Conservation (phyloP, 768 basidiomycete species). For the Chalciporus pseudorubinellus region DNA sequence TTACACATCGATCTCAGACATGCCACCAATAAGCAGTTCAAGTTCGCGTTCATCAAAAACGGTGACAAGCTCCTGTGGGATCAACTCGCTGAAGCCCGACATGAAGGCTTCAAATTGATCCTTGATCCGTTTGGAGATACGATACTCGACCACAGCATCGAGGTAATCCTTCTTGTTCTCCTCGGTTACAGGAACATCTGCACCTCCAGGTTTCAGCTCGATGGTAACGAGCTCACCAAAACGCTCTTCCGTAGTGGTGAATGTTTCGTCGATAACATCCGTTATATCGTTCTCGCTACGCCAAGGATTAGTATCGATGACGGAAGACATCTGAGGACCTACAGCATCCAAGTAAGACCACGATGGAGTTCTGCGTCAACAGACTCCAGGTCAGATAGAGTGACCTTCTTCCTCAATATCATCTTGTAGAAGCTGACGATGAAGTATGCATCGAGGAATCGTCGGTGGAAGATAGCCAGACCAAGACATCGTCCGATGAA, state of each 20-base stretch:
- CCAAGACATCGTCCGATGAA: constrained; percentile 97
- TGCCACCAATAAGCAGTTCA: constrained; percentile 95
- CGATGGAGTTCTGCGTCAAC: constrained; percentile 95
- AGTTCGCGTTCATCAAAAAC: constrained; percentile 99
- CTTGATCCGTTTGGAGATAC: constrained; percentile 94
- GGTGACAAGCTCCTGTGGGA: constrained; percentile 95
- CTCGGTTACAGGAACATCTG: constrained; percentile 83
- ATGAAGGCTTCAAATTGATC: constrained; percentile 99
- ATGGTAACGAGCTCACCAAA: constrained; percentile 98
- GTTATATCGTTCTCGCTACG: constrained; percentile 95
- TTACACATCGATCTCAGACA: constrained; percentile 99
- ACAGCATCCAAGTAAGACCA: constrained; percentile 99
- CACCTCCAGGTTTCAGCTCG: constrained; percentile 88
- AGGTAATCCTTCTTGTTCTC: constrained; percentile 99
- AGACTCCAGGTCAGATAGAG: constrained; percentile 88
- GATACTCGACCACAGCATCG: constrained; percentile 91
- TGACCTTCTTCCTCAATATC: constrained; percentile 98
- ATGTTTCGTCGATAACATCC: constrained; percentile 96
- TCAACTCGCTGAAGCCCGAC: constrained; percentile 99
- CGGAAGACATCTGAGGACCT: constrained; percentile 32
- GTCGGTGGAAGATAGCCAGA: constrained; percentile 97
- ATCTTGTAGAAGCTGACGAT: constrained; percentile 99
- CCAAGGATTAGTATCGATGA: constrained; percentile 9
- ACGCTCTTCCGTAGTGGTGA: constrained; percentile 94
- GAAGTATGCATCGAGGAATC: constrained; percentile 99